Evolutionary conservation across 345 rosid species (phyloP).

Genomic region (Eucalyptus tenuipes): DNA sequence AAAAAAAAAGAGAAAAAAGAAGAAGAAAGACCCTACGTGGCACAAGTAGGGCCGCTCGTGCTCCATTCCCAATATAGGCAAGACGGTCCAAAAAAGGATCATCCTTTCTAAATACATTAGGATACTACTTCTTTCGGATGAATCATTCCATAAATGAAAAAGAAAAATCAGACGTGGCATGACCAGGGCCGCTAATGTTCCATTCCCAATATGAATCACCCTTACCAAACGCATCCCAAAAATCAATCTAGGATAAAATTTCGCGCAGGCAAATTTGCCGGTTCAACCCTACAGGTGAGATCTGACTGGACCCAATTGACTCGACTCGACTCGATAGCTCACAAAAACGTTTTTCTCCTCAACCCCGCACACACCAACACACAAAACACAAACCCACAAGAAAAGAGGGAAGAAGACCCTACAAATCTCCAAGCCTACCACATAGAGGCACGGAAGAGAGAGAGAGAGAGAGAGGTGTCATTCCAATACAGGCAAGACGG

Average conservation of each 20-base stretch:
- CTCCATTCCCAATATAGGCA: background rate
- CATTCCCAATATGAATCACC: accelerated
- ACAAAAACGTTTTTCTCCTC: background rate
- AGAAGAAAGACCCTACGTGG: background rate
- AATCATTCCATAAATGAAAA: background rate
- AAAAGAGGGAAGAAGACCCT: background rate
- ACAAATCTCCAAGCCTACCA: background rate
- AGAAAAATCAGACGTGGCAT: accelerated
- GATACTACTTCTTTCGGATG: background rate
- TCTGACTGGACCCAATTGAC: background rate
- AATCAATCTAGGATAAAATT: background rate
- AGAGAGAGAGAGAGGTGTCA: too few species aligned
- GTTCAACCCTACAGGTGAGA: background rate
- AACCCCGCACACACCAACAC: too few species aligned
- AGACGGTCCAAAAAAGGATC: background rate
- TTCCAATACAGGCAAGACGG: accelerated
- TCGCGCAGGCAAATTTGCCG: accelerated
- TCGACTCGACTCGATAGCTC: background rate
- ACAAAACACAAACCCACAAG: background rate
- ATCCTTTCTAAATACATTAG: background rate
- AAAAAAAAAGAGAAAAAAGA: accelerated
- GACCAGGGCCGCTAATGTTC: accelerated
- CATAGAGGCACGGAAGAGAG: background rate
- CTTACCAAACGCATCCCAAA: background rate
- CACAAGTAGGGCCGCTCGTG: background rate